Evolutionary conservation across 2,329 filamentous ascomycete genomes (phyloP).

Genomic region (Kalaharituber pfeilii): DNA sequence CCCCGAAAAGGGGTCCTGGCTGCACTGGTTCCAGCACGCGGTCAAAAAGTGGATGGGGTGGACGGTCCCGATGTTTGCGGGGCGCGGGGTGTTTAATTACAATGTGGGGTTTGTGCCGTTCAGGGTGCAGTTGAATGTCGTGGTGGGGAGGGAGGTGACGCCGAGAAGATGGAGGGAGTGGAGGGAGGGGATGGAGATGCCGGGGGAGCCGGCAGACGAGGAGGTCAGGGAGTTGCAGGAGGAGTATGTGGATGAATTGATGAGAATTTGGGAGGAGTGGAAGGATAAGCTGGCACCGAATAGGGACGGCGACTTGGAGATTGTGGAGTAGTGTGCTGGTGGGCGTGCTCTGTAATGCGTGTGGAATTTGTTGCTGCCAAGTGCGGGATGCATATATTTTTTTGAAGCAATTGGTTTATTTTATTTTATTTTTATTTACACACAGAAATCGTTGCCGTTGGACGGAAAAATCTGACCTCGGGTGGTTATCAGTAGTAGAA

Average conservation of each 20-base stretch:
- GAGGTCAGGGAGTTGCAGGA: conserved; percentile 69
- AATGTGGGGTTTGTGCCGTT: conserved; percentile 95
- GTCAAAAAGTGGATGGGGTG: conserved; percentile 79
- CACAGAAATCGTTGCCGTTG: too few species aligned
- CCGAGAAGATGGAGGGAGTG: conserved; percentile 1
- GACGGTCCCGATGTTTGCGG: conserved; percentile 78
- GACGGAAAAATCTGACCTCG: too few species aligned
- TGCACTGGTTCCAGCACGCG: conserved; percentile 67
- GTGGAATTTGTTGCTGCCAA: too few species aligned
- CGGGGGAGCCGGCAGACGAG: conserved; percentile 45
- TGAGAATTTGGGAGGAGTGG: conserved; percentile 57
- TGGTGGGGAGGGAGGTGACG: conserved; percentile 49
- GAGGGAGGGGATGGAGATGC: conserved; percentile 31
- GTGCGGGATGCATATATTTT: too few species aligned
- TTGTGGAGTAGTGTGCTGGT: conserved; percentile 18
- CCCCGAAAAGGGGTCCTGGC: conserved; percentile 54
- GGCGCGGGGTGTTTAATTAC: conserved; percentile 88
- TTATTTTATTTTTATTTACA: too few species aligned
- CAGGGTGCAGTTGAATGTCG: conserved; percentile 44
- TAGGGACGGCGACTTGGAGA: conserved; percentile 31
- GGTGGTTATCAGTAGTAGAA: too few species aligned
- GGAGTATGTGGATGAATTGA: conserved; percentile 58
- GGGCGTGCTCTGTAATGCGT: too few species aligned
- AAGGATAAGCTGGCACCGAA: conserved; percentile 56
- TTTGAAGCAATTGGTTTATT: too few species aligned